Evolutionary conservation across 805 yeast species (phyloP).

Genomic region (Lachancea mirantina): DNA sequence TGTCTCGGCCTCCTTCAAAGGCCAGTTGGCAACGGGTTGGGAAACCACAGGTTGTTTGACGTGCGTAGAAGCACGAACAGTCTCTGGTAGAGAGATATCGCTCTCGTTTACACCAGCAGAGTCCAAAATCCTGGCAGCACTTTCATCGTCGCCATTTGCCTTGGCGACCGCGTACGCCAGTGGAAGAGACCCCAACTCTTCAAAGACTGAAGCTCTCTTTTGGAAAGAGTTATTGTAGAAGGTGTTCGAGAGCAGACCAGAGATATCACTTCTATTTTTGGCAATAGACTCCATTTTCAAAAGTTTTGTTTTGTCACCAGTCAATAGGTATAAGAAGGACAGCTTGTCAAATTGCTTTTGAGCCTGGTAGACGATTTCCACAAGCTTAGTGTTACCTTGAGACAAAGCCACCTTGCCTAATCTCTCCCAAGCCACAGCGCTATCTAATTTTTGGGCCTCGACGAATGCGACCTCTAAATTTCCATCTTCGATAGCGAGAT

Average conservation of each 20-base stretch:
- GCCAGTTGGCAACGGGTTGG: conserved; percentile 60
- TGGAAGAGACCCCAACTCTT: conserved; percentile 74
- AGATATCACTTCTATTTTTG: conserved; percentile 73
- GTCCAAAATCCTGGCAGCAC: conserved; percentile 64
- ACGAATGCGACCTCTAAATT: conserved; percentile 78
- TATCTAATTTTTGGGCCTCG: conserved; percentile 76
- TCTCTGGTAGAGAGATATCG: conserved; percentile 59
- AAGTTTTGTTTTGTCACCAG: conserved; percentile 74
- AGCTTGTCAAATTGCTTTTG: conserved; percentile 80
- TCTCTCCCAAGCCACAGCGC: conserved; percentile 65
- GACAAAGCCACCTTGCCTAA: conserved; percentile 78
- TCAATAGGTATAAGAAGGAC: conserved; percentile 76
- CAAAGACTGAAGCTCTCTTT: conserved; percentile 65
- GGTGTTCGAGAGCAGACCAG: conserved; percentile 77
- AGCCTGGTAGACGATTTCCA: conserved; percentile 84
- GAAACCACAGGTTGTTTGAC: conserved; percentile 46
- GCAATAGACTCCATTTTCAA: conserved; percentile 85
- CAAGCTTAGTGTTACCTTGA: conserved; percentile 83
- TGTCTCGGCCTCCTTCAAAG: conserved; percentile 60
- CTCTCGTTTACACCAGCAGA: conserved; percentile 60
- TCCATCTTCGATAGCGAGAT: conserved; percentile 90
- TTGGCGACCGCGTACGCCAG: conserved; percentile 92
- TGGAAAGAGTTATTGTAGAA: conserved; percentile 68
- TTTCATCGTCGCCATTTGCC: conserved; percentile 68
- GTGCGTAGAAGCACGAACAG: conserved; percentile 33